phyloP scores from a whole-genome alignment of 2,329 filamentous ascomycete species.

The Sporothrix dimorphospora region DNA sequence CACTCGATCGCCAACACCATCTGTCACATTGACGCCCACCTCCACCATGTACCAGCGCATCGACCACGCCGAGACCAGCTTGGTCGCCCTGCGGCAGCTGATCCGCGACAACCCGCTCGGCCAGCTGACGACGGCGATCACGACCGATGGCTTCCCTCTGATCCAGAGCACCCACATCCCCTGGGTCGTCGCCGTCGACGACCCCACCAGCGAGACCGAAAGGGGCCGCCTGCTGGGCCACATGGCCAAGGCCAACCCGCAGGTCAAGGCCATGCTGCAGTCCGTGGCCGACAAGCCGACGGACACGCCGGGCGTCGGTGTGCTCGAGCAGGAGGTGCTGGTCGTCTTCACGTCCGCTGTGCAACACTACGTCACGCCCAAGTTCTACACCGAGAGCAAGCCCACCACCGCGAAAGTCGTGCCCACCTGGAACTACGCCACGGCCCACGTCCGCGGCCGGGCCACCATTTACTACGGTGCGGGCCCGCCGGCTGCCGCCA shows the following conservation, averaged over 20 bases:
- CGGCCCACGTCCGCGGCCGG: conserved; percentile 65
- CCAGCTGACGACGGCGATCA: conserved; percentile 64
- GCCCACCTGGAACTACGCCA: conserved; percentile 72
- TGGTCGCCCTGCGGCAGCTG: conserved; percentile 56
- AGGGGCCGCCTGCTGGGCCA: conserved; percentile 60
- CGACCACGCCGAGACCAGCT: conserved; percentile 55
- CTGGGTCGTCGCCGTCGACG: conserved; percentile 57
- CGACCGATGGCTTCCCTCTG: conserved; percentile 51
- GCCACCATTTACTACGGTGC: conserved; percentile 57
- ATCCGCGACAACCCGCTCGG: conserved; percentile 65
- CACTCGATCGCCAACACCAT: too few species aligned
- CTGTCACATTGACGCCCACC: too few species aligned
- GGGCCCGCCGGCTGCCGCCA: conserved; percentile 44
- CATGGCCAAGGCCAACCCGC: conserved; percentile 65
- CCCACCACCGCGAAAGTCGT: conserved; percentile 67
- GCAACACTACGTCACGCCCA: conserved; percentile 69
- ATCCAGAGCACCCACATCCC: conserved; percentile 65
- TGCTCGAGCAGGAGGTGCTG: conserved; percentile 58
- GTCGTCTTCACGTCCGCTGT: conserved; percentile 62
- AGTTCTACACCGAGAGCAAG: conserved; percentile 69
- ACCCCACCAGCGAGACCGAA: conserved; percentile 47
- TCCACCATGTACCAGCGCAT: conserved; percentile 66
- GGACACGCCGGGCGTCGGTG: conserved; percentile 4
- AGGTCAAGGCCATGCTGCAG: conserved; percentile 63
- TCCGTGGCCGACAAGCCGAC: conserved; percentile 36